A percentile compares a stretch with the other conserved stretches of the same genome.
Conservation (phyloP, 257 asterid species). For the Catharanthus roseus region DNA sequence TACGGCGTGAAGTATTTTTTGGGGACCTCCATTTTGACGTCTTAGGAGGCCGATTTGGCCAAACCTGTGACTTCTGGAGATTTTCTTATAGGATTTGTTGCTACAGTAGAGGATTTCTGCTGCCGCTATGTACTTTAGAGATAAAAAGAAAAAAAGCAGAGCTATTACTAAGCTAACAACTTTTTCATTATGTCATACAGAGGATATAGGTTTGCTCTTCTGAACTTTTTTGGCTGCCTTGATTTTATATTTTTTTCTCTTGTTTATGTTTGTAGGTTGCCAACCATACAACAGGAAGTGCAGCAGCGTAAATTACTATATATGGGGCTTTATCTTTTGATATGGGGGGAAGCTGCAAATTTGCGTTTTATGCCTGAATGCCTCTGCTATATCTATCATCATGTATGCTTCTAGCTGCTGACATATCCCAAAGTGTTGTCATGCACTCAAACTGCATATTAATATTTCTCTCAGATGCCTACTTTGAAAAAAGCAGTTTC, state of each 20-base stretch:
- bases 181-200: background rate
- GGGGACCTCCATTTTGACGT: background rate
- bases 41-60: background rate
- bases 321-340: constrained; percentile 90
- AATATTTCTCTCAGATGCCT: background rate
- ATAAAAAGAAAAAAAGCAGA: background rate
- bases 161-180: background rate
- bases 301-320: constrained; percentile 92
- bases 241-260: constrained; percentile 10
- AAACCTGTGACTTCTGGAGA: background rate
- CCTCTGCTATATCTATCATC: constrained; percentile 95
- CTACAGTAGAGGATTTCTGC: background rate
- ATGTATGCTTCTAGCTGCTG: constrained; percentile 49
- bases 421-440: background rate
- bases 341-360: constrained; percentile 99
- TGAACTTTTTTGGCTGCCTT: background rate
- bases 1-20: background rate
- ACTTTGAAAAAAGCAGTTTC: too few relatives aligned
- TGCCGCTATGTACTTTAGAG: background rate
- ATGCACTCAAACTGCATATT: background rate
- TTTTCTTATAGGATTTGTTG: background rate
- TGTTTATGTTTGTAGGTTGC: constrained; percentile 56
- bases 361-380: constrained; percentile 98
- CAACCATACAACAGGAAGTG: constrained; percentile 97
- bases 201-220: background rate